Evolutionary conservation across 1,284 basidiomycete genomes (phyloP).

Genomic region (Rhodofomes roseus): DNA sequence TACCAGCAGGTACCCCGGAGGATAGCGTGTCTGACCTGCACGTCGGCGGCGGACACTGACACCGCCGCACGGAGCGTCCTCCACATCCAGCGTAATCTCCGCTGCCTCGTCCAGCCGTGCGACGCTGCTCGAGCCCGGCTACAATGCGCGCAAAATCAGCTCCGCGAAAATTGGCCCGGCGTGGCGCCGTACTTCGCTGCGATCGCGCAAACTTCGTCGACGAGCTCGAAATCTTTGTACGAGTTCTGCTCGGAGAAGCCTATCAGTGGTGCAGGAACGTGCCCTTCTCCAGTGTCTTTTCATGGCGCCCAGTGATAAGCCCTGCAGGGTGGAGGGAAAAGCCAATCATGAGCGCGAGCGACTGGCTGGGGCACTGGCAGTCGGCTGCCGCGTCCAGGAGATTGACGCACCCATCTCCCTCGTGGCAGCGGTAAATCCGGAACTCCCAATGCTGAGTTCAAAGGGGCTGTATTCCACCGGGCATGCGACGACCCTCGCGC

Average conservation of each 20-base stretch:
- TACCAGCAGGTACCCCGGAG: neutral
- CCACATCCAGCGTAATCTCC: neutral
- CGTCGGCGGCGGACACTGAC: slow-evolving; percentile 9
- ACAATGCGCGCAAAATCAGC: slow-evolving; percentile 33
- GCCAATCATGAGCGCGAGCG: neutral
- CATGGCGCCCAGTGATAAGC: neutral
- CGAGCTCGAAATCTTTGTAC: neutral
- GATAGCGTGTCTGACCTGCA: slow-evolving; percentile 6
- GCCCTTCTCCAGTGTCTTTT: too few species aligned
- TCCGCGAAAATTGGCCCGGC: slow-evolving; percentile 33
- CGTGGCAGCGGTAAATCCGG: slow-evolving; percentile 24
- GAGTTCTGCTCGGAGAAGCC: slow-evolving; percentile 2
- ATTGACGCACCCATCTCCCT: slow-evolving; percentile 31
- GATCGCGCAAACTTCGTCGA: neutral
- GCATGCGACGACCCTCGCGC: slow-evolving; percentile 24
- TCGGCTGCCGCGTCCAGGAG: slow-evolving; percentile 33
- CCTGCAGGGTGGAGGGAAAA: neutral
- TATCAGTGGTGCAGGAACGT: too few species aligned
- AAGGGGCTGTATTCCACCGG: slow-evolving; percentile 44
- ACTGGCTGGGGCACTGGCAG: neutral
- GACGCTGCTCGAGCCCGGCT: slow-evolving; percentile 24
- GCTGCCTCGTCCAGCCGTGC: neutral
- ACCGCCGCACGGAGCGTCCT: neutral
- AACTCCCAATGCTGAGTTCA: slow-evolving; percentile 31
- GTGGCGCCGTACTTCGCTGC: slow-evolving; percentile 26